Percentiles rank a stretch among this genome's conserved stretches.
Evolutionary conservation across 805 yeast species (phyloP).

Genomic region (Wickerhamiella nectarea): DNA sequence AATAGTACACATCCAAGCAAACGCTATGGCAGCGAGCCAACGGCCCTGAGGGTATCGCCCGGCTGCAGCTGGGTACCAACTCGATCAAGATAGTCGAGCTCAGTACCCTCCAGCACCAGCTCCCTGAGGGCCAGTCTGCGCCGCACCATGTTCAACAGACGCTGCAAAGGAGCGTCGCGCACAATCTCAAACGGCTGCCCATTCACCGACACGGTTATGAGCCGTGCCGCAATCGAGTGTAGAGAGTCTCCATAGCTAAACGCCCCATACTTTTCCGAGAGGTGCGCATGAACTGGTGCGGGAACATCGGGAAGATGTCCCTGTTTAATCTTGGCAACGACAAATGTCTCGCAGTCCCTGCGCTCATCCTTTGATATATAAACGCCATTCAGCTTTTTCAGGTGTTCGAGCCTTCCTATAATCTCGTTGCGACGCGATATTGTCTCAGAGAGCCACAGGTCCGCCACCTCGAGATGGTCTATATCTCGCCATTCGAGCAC

Average conservation of each 20-base stretch:
- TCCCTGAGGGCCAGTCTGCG: neutral
- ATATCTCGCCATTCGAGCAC: slow-evolving; percentile 33
- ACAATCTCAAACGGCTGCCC: slow-evolving; percentile 17
- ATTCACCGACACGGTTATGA: slow-evolving; percentile 15
- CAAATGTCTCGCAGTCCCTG: slow-evolving; percentile 52
- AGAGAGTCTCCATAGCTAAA: neutral
- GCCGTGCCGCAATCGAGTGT: slow-evolving; percentile 14
- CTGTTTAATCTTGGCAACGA: slow-evolving; percentile 38
- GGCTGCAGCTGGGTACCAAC: too few relatives aligned
- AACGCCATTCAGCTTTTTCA: slow-evolving; percentile 46
- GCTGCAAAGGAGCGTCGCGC: slow-evolving; percentile 25
- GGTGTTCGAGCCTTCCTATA: slow-evolving; percentile 33
- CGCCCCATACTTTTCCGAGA: slow-evolving; percentile 22
- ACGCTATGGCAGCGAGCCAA: too few relatives aligned
- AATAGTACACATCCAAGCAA: too few relatives aligned
- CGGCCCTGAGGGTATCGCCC: too few relatives aligned
- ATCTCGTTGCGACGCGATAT: slow-evolving; percentile 25
- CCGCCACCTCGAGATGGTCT: slow-evolving; percentile 29
- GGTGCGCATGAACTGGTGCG: slow-evolving; percentile 13
- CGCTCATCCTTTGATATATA: slow-evolving; percentile 35
- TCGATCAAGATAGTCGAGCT: too few relatives aligned
- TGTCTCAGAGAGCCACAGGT: slow-evolving; percentile 32
- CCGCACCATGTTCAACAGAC: slow-evolving; percentile 27
- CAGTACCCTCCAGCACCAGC: too few relatives aligned
- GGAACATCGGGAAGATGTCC: slow-evolving; percentile 12